Percentiles rank a stretch among this genome's conserved stretches.
Evolutionary conservation across 345 rosid genomes (phyloP).

Genomic region (Syzygium jambos): DNA sequence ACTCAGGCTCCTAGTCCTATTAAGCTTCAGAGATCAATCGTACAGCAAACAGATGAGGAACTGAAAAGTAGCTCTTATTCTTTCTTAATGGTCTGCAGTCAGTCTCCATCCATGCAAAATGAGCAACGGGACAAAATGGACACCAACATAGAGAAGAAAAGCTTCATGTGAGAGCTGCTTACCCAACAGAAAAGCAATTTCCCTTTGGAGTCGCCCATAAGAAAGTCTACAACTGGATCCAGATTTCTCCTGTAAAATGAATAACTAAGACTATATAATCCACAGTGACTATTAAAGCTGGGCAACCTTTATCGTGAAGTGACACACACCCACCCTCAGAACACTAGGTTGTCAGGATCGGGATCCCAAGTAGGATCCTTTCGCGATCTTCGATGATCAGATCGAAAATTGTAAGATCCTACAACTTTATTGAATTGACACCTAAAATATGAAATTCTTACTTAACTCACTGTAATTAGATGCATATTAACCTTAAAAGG

Average conservation of each 20-base stretch:
- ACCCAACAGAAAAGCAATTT: slow-evolving; percentile 60
- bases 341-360: not conserved
- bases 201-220: slow-evolving; percentile 24
- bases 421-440: not conserved
- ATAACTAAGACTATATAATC: not conserved
- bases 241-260: slow-evolving; percentile 37
- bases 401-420: not conserved
- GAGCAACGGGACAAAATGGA: not conserved
- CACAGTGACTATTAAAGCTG: not conserved
- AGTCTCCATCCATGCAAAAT: not conserved
- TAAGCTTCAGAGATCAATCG: not conserved
- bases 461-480: not conserved
- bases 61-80: not conserved
- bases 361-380: not conserved
- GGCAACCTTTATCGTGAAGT: not conserved
- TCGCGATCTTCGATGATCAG: not conserved
- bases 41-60: not conserved
- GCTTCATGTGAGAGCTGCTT: slow-evolving; percentile 1
- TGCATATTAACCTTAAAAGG: not conserved
- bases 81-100: not conserved
- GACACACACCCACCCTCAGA: not conserved
- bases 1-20: not conserved
- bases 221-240: slow-evolving; percentile 14
- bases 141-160: not conserved
- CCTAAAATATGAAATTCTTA: not conserved